These are phyloP conservation scores for Kluyveromyces lactis DNA, from an alignment of 805 yeast species.

Conservation along the genomic window DNA sequence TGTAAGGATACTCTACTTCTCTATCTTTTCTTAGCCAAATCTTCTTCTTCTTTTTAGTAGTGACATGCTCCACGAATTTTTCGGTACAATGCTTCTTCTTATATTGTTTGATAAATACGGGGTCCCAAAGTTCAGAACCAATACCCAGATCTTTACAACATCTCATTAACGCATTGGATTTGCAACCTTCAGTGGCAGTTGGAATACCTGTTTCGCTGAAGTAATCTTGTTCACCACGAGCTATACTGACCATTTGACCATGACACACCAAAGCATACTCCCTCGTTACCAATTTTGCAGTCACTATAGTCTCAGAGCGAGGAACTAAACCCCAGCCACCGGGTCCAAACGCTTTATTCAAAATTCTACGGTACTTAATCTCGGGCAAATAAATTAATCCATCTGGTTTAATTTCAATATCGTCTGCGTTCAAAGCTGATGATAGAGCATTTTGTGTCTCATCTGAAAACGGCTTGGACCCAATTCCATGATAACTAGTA, in stretches of 20 bases:
- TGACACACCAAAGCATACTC: conserved; percentile 84
- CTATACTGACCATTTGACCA: conserved; percentile 83
- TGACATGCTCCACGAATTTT: conserved; percentile 75
- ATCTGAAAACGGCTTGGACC: conserved; percentile 62
- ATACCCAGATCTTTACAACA: conserved; percentile 96
- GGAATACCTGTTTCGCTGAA: conserved; percentile 81
- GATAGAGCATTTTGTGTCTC: conserved; percentile 52
- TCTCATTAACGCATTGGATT: conserved; percentile 93
- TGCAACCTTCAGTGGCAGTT: conserved; percentile 96
- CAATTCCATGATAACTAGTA: conserved; percentile 79
- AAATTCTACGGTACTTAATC: conserved; percentile 83
- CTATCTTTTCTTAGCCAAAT: conserved; percentile 88
- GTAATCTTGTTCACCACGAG: conserved; percentile 93
- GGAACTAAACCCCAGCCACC: conserved; percentile 99
- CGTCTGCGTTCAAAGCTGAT: conserved; percentile 55
- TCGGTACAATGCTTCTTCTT: conserved; percentile 66
- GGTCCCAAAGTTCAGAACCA: conserved; percentile 97
- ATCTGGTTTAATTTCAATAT: conserved; percentile 92
- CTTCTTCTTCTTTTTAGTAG: conserved; percentile 78
- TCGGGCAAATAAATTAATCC: conserved; percentile 90
- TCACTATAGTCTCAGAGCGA: conserved; percentile 72
- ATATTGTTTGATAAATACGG: conserved; percentile 68
- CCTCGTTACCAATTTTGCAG: conserved; percentile 68
- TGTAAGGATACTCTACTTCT: conserved; percentile 79
- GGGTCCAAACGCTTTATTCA: conserved; percentile 91